These are phyloP conservation scores for Leptomonas pyrrhocoris DNA, from an alignment of 208 protist species.

Conservation along the genomic window DNA sequence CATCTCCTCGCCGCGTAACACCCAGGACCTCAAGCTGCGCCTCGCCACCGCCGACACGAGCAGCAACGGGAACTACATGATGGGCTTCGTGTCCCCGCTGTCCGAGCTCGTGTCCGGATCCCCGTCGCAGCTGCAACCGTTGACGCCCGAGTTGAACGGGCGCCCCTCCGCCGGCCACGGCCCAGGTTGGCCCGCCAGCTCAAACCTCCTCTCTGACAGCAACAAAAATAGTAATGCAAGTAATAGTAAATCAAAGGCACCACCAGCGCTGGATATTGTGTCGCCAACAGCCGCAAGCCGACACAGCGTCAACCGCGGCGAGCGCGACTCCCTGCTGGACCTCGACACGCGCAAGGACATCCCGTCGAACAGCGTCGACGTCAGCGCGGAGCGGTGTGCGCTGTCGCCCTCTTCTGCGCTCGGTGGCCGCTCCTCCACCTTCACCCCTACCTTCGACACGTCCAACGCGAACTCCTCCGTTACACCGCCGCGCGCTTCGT, in stretches of 20 bases:
- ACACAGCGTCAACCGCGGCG: neutral
- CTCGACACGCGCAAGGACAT: slow-evolving; percentile 1
- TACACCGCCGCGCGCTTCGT: neutral
- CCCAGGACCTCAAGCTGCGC: slow-evolving; percentile 26
- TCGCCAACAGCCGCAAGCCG: neutral
- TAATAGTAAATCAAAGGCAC: neutral
- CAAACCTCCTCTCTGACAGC: slow-evolving; percentile 12
- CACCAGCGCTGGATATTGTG: slow-evolving; percentile 10
- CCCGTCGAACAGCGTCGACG: neutral
- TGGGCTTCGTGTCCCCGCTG: slow-evolving; percentile 23
- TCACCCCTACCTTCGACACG: slow-evolving; percentile 8
- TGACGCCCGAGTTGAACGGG: slow-evolving; percentile 10
- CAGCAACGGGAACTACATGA: slow-evolving; percentile 1
- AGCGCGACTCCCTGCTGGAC: slow-evolving; percentile 14
- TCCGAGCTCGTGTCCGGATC: slow-evolving; percentile 20
- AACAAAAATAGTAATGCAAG: neutral
- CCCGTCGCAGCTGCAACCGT: slow-evolving; percentile 28
- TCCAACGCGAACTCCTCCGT: slow-evolving; percentile 1
- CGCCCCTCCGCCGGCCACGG: neutral
- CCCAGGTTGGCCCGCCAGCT: slow-evolving; percentile 7
- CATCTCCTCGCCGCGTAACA: slow-evolving; percentile 20
- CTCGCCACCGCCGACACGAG: slow-evolving; percentile 14
- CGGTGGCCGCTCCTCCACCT: slow-evolving; percentile 11
- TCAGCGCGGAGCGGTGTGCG: slow-evolving; percentile 10
- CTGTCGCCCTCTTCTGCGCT: slow-evolving; percentile 2